Percentiles rank a stretch among this genome's conserved stretches.
These are phyloP conservation scores for Purshia tridentata DNA, from an alignment of 306 rosid genomes.

Conservation along the genomic window DNA sequence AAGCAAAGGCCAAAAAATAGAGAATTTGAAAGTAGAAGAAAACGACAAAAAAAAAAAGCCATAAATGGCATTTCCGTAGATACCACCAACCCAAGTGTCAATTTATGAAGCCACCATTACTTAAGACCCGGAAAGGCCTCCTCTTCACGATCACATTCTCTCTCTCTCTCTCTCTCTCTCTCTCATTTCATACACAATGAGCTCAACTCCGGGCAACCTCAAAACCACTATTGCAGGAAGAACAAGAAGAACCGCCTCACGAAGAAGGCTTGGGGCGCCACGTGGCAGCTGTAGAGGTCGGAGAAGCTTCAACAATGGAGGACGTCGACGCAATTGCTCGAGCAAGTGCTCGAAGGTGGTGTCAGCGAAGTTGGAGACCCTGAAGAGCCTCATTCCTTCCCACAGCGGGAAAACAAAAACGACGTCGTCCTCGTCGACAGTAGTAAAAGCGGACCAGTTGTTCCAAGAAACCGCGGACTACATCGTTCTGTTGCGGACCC, in stretches of 20 bases:
- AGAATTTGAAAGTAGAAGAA: neutral
- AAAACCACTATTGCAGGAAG: constrained; percentile 40
- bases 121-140: constrained; percentile 42
- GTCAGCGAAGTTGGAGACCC: constrained; percentile 52
- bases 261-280: constrained; percentile 25
- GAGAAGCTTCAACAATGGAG: constrained; percentile 39
- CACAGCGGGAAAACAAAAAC: constrained; percentile 19
- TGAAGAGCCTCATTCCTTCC: constrained; percentile 67
- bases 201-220: constrained; percentile 43
- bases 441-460: constrained; percentile 54
- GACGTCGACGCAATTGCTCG: constrained; percentile 25
- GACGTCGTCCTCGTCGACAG: neutral
- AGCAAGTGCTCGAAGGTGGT: constrained; percentile 50
- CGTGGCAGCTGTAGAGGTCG: constrained; percentile 24
- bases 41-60: constrained; percentile 14
- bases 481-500: constrained; percentile 60
- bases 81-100: constrained; percentile 38
- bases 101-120: constrained; percentile 35
- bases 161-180: constrained; percentile 12
- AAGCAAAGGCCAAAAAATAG: neutral
- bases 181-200: constrained; percentile 35
- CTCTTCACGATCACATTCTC: constrained; percentile 5
- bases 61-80: constrained; percentile 54
- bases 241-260: constrained; percentile 23
- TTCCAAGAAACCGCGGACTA: constrained; percentile 85